Percentiles rank a stretch among this genome's conserved stretches.
Conservation (phyloP, 2,329 filamentous ascomycete genomes). For the Ceratocystis eucalypticola region DNA sequence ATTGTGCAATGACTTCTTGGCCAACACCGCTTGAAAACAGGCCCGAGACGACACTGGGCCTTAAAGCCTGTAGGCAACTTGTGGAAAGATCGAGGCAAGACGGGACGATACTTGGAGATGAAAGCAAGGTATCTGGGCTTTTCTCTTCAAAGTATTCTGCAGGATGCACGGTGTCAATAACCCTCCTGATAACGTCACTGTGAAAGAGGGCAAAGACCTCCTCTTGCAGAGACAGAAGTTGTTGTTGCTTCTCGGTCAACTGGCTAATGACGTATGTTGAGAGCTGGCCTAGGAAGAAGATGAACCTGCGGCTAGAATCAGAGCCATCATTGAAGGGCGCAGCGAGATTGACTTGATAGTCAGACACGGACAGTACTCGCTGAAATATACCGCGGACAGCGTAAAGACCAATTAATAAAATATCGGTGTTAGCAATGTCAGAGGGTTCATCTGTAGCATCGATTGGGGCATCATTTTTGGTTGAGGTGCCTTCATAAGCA, state of each 20-base stretch:
- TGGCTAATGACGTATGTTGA: slow-evolving; percentile 29
- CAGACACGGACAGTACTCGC: background rate
- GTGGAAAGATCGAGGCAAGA: slow-evolving; percentile 25
- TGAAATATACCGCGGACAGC: slow-evolving; percentile 11
- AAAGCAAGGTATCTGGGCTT: background rate
- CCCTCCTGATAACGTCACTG: slow-evolving; percentile 15
- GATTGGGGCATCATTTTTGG: background rate
- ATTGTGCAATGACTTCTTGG: slow-evolving; percentile 25
- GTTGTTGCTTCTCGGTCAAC: slow-evolving; percentile 29
- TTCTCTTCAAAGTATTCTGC: slow-evolving; percentile 12
- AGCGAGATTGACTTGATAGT: background rate
- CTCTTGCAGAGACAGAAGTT: slow-evolving; percentile 25
- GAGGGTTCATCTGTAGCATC: background rate
- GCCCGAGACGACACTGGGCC: slow-evolving; percentile 26
- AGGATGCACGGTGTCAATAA: background rate
- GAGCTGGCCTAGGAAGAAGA: slow-evolving; percentile 21
- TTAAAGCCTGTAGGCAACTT: slow-evolving; percentile 29
- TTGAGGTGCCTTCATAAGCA: slow-evolving; percentile 16
- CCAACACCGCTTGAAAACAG: slow-evolving; percentile 29
- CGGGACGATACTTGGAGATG: background rate
- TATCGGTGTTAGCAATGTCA: slow-evolving; percentile 11
- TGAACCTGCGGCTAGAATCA: slow-evolving; percentile 12
- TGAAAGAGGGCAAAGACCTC: slow-evolving; percentile 30
- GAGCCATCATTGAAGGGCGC: slow-evolving; percentile 15
- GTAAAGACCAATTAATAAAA: slow-evolving; percentile 14